phyloP scores from a whole-genome alignment of 2,329 filamentous ascomycete genomes.

The Neobulgaria alba region DNA sequence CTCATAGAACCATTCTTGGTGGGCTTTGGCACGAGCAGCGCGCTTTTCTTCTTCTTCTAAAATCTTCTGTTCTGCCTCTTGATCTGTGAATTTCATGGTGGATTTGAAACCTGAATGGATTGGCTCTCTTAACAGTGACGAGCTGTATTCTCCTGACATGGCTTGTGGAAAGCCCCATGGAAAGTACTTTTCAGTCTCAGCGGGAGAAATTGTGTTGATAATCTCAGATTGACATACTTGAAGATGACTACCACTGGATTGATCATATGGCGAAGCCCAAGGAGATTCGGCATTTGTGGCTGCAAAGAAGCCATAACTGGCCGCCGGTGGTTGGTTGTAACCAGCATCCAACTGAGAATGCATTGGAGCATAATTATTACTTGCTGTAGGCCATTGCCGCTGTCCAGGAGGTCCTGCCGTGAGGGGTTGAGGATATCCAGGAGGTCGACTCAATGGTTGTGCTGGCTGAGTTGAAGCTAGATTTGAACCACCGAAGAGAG shows the following conservation, averaged over 20 bases:
- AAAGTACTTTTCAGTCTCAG: conserved; percentile 22
- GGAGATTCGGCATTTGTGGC: background rate
- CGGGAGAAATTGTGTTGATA: conserved; percentile 15
- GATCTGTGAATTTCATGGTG: background rate
- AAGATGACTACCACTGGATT: background rate
- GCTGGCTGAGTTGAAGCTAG: background rate
- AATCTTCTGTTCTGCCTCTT: background rate
- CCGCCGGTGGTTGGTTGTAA: conserved; percentile 3
- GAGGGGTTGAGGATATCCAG: conserved; percentile 26
- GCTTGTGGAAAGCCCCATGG: conserved; percentile 21
- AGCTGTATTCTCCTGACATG: conserved; percentile 11
- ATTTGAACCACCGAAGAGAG: conserved; percentile 12
- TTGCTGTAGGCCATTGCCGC: conserved; percentile 14
- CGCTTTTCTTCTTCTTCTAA: conserved; percentile 2
- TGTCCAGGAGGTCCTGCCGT: conserved; percentile 30
- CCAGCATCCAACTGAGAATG: background rate
- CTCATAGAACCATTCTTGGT: conserved; percentile 23
- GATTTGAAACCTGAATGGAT: background rate
- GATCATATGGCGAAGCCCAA: background rate
- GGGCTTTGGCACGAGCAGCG: background rate
- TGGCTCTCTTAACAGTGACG: background rate
- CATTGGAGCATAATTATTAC: background rate
- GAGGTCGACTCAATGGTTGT: conserved; percentile 2
- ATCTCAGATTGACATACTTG: background rate
- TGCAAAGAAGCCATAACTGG: background rate